A percentile compares a stretch with the other conserved stretches of the same genome.
Conservation (phyloP, 345 rosid species). For the Eucalyptus brandiana region DNA sequence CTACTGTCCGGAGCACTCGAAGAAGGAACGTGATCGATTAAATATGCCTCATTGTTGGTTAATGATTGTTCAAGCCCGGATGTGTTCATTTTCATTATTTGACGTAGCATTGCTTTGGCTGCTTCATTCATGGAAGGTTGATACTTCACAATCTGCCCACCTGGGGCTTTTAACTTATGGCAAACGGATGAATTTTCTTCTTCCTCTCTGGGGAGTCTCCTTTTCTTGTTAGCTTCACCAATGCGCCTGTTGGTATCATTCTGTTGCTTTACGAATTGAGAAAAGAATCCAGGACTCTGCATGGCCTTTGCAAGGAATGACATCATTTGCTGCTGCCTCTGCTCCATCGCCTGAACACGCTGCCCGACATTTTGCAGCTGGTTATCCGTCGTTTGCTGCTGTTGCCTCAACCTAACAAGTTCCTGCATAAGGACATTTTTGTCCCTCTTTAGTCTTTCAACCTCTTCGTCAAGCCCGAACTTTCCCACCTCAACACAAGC, state of each 20-base stretch:
- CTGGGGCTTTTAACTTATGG: constrained; percentile 9
- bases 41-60: constrained; percentile 23
- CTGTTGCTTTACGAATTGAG: constrained; percentile 70
- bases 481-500: constrained; percentile 86
- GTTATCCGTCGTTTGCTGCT: constrained; percentile 66
- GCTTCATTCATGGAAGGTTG: constrained; percentile 63
- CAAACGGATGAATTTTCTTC: constrained; percentile 30
- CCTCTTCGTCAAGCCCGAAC: constrained; percentile 80
- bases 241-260: constrained; percentile 50
- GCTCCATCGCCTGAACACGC: constrained; percentile 88
- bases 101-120: constrained; percentile 53
- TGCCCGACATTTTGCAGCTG: constrained; percentile 68
- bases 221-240: constrained; percentile 57
- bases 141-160: constrained; percentile 63
- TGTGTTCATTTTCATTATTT: constrained; percentile 39
- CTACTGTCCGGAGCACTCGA: constrained; percentile 19
- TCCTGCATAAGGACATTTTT: constrained; percentile 92
- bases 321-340: constrained; percentile 92
- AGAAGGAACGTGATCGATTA: constrained; percentile 21
- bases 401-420: constrained; percentile 84
- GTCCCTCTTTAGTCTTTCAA: constrained; percentile 79
- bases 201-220: constrained; percentile 43
- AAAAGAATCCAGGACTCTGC: constrained; percentile 70
- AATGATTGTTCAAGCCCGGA: constrained; percentile 33
- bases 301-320: constrained; percentile 82